Base-by-base conservation (phyloP, 1,284 basidiomycete genomes). In the Papiliotrema terrestris region DNA sequence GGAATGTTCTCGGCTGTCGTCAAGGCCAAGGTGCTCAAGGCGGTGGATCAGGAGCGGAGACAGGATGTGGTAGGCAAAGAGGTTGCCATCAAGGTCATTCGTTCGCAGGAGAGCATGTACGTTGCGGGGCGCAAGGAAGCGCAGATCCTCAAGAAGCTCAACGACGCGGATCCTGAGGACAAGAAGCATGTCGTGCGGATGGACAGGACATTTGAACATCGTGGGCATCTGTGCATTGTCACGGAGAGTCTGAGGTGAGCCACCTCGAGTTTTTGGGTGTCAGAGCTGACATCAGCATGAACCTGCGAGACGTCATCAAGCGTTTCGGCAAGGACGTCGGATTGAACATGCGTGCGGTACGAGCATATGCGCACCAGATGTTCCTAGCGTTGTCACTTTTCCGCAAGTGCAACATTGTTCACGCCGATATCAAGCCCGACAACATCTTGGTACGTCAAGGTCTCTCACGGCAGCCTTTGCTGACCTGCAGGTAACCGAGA, bases 1-100 rank as follows among this genome's bases (percentile, higher is more conserved):
- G 96, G 96, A 56, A 99, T 98, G 93, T 99, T 98, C 76, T 91
- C 92, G 42, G 91, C 89, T 48, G 96, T 98, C 39, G 93, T 98
- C 22, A 84, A 89, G 45, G 94, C 94, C 8, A 86, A 90, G 46
- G 84, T 96, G 22, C 79, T 93, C 32, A 83, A 87, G 64, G 83
- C 83, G 8, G 88, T 90, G 36, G 67, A 78, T 2, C 80, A 69
- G 51, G 81, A 57, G 85, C 56, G 73, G 25, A 86, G 65, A 68
- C 78, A 68, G 41, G 73, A 73, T 58, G 71, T 74, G 11, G 85
- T 74, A 5, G 72, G 71, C 15, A 84, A 83, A 65, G 94, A 99
- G 71, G 94, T 98, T 2, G 96, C 96, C 0, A 97, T 99, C 78
- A 99, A 99, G 78, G 93, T 99, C 62, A 87, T 98, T 49, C 82